Conservation (phyloP, 192 early-diverging fungal genomes). For the Glomus cerebriforme region DNA sequence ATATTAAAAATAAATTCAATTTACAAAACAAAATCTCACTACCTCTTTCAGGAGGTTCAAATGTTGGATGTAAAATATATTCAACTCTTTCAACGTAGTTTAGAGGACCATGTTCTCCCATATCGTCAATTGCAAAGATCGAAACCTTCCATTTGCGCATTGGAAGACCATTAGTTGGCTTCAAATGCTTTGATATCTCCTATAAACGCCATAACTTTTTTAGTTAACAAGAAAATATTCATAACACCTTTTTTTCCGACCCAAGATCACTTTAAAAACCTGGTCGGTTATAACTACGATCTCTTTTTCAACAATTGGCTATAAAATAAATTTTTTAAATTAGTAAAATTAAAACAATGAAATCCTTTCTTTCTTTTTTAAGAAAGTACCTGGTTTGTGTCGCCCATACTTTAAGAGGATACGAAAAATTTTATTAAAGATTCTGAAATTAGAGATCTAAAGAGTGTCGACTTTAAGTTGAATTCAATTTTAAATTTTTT, state of each 20-base stretch:
- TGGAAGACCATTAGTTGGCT: slow-evolving; percentile 35
- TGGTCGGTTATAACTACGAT: slow-evolving; percentile 26
- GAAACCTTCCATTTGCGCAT: slow-evolving; percentile 53
- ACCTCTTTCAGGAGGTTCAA: slow-evolving; percentile 48
- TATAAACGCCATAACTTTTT: not conserved
- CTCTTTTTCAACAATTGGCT: slow-evolving; percentile 5
- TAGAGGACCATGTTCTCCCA: slow-evolving; percentile 37
- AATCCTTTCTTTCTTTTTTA: not conserved
- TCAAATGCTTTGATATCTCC: slow-evolving; percentile 22
- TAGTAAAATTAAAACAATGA: not conserved
- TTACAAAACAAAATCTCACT: too few species aligned
- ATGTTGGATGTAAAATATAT: slow-evolving; percentile 53
- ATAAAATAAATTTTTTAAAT: not conserved
- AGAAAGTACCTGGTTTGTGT: not conserved
- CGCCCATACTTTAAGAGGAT: not conserved
- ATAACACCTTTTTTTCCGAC: not conserved
- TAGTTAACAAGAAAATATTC: not conserved
- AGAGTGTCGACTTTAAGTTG: too few species aligned
- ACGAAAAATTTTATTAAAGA: too few species aligned
- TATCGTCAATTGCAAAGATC: slow-evolving; percentile 44
- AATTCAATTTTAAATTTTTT: too few species aligned
- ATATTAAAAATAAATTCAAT: too few species aligned
- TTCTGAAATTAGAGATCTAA: too few species aligned
- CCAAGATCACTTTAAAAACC: not conserved
- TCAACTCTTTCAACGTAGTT: slow-evolving; percentile 50